Conservation (phyloP, 1,139 yeast species). For the Lodderomyces orthopsilosis region DNA sequence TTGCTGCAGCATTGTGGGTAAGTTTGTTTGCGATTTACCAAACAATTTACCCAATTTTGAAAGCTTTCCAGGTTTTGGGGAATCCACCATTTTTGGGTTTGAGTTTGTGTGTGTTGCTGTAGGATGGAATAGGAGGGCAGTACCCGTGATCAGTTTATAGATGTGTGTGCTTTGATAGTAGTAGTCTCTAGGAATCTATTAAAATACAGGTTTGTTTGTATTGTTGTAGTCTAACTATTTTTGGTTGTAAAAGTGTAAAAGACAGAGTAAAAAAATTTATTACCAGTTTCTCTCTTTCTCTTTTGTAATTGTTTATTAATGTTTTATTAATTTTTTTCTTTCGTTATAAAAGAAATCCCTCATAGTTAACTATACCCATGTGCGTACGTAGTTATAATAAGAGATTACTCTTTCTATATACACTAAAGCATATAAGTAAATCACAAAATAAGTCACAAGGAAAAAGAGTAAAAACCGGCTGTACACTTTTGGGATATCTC, state of each 20-base stretch:
- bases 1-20: slow-evolving; percentile 11
- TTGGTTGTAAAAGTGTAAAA: neutral
- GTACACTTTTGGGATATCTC: too few species aligned
- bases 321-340: too few species aligned
- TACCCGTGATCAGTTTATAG: neutral
- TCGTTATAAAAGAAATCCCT: neutral
- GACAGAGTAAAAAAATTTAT: neutral
- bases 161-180: neutral
- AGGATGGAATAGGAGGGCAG: neutral
- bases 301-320: too few species aligned
- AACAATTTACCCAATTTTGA: slow-evolving; percentile 34
- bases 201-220: neutral
- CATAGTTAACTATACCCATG: neutral
- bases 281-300: too few species aligned
- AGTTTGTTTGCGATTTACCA: slow-evolving; percentile 29
- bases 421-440: too few species aligned
- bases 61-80: slow-evolving; percentile 23
- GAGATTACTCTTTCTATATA: too few species aligned
- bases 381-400: too few species aligned
- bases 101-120: neutral
- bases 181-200: neutral
- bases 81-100: slow-evolving; percentile 22
- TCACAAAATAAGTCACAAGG: too few species aligned
- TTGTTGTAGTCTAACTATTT: too few species aligned
- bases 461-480: too few species aligned